Evolutionary conservation across 352 stramenopile genomes (phyloP).

Genomic region (Pythium dissimile): DNA sequence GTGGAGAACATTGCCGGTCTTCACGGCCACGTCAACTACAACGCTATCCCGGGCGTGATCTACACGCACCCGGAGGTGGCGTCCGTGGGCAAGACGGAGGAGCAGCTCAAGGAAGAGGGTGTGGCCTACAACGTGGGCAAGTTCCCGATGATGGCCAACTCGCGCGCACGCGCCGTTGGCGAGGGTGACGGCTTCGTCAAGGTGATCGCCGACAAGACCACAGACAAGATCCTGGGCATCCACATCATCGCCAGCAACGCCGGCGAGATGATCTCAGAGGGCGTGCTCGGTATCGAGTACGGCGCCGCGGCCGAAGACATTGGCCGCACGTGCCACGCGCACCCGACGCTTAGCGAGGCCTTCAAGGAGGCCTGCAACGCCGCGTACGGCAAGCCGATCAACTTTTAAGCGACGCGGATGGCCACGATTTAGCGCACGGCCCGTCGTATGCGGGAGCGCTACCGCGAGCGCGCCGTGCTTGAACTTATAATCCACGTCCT

Average conservation of each 20-base stretch:
- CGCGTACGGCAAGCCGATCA: conserved; percentile 98
- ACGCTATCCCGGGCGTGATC: conserved; percentile 98
- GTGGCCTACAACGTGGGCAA: conserved; percentile 96
- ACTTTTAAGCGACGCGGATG: conserved; percentile 89
- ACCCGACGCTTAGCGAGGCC: conserved; percentile 97
- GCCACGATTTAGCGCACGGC: no score
- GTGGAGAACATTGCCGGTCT: conserved; percentile 97
- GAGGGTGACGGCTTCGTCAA: conserved; percentile 97
- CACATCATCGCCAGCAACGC: conserved; percentile 99
- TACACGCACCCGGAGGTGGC: conserved; percentile 98
- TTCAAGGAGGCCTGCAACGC: conserved; percentile 99
- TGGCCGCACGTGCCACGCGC: conserved; percentile 97
- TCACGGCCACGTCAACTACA: conserved; percentile 99
- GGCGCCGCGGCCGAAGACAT: conserved; percentile 98
- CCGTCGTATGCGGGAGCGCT: no score
- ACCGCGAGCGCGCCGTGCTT: no score
- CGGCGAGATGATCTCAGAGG: conserved; percentile 99
- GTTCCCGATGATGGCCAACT: conserved; percentile 99
- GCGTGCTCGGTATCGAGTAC: conserved; percentile 98
- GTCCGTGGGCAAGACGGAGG: conserved; percentile 96
- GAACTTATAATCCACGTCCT: not conserved
- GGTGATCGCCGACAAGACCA: conserved; percentile 96
- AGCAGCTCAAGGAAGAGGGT: conserved; percentile 95
- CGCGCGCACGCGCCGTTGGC: conserved; percentile 91
- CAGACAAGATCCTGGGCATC: conserved; percentile 97